Conservation (phyloP, 2,329 filamentous ascomycete genomes). For the Fusarium sp. region DNA sequence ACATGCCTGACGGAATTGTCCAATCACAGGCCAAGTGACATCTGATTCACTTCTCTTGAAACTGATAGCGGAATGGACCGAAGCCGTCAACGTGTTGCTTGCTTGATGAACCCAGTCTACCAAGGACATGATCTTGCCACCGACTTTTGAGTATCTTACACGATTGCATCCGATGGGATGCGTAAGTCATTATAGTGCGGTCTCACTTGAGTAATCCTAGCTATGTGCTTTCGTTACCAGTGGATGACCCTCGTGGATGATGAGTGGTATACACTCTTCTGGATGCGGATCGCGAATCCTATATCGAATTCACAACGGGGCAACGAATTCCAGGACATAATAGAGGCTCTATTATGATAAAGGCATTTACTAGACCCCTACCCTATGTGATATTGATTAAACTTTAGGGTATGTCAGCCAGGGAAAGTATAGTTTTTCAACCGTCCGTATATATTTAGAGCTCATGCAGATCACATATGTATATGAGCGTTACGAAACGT, state of each 20-base stretch:
- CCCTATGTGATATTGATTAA: too few species aligned
- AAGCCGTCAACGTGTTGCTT: background rate
- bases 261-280: too few species aligned
- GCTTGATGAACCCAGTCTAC: background rate
- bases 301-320: too few species aligned
- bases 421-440: too few species aligned
- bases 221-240: background rate
- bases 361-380: too few species aligned
- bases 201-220: constrained; percentile 1
- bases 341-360: too few species aligned
- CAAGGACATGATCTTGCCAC: background rate
- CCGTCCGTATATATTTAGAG: too few species aligned
- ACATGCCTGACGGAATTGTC: background rate
- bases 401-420: too few species aligned
- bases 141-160: background rate
- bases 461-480: too few species aligned
- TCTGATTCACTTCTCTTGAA: background rate
- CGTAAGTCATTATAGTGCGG: constrained; percentile 3
- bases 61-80: constrained; percentile 12
- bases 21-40: background rate
- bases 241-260: background rate
- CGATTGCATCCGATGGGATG: background rate
- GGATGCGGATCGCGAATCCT: too few species aligned
- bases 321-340: too few species aligned
- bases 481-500: too few species aligned